Conservation (phyloP, 73 alveolate species). For the Tetrahymena malaccensis region DNA sequence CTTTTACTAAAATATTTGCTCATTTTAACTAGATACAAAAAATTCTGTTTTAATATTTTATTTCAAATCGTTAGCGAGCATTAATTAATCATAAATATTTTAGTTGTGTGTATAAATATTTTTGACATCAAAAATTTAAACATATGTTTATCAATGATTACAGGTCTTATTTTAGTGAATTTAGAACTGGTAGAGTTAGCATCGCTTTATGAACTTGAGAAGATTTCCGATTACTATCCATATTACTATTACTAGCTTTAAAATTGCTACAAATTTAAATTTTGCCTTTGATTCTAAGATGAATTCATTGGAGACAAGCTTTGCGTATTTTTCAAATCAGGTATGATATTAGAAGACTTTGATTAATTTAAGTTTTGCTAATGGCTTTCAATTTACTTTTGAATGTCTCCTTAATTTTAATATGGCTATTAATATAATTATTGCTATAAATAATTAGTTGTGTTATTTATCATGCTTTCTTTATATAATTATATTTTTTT, state of each 20-base stretch:
- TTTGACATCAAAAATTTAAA: neutral
- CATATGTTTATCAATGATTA: neutral
- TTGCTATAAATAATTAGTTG: neutral
- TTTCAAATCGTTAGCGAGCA: neutral
- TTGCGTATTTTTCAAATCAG: neutral
- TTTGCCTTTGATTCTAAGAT: neutral
- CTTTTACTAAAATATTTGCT: neutral
- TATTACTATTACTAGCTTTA: neutral
- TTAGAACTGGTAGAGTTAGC: neutral
- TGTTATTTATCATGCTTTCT: neutral
- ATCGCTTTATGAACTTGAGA: neutral
- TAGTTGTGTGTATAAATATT: neutral
- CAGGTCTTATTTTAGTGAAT: neutral
- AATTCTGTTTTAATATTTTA: neutral
- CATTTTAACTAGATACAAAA: neutral
- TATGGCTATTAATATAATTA: neutral
- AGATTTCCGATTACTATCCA: neutral
- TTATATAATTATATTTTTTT: neutral
- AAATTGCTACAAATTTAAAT: neutral
- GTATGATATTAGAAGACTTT: neutral
- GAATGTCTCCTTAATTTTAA: neutral
- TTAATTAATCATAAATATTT: too few relatives aligned
- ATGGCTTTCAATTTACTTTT: neutral
- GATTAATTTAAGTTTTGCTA: neutral
- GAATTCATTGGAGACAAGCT: neutral